Evolutionary conservation across 352 stramenopile genomes (phyloP).

Genomic region (Pythium apleroticum): DNA sequence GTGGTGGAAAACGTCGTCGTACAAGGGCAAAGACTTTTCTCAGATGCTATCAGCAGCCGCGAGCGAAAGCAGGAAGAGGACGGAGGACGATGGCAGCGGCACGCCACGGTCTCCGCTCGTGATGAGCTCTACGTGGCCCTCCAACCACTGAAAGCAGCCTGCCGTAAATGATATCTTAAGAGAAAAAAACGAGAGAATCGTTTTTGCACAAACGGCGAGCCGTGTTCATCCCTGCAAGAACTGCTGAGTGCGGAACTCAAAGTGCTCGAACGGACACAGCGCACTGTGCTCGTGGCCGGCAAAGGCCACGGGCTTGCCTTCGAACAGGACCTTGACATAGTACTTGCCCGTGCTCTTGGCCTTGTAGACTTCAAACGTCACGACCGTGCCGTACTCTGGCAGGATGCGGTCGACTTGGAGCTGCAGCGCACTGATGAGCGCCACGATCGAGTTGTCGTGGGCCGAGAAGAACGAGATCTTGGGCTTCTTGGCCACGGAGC

Average conservation of each 20-base stretch:
- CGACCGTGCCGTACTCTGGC: conserved; percentile 67
- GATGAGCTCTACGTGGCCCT: conserved; percentile 28
- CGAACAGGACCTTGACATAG: conserved; percentile 64
- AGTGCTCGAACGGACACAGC: conserved; percentile 62
- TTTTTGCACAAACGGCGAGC: neutral
- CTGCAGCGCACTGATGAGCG: conserved; percentile 65
- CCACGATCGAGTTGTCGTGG: conserved; percentile 85
- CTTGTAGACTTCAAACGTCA: conserved; percentile 74
- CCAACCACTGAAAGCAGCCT: neutral
- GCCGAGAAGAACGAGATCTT: conserved; percentile 79
- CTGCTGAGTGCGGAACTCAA: conserved; percentile 50
- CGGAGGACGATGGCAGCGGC: conserved; percentile 17
- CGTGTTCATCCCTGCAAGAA: conserved; percentile 37
- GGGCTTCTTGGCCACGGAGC: conserved; percentile 20
- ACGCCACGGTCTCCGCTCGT: conserved; percentile 26
- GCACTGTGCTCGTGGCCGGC: conserved; percentile 51
- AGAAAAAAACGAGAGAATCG: neutral
- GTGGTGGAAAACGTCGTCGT: conserved; percentile 71
- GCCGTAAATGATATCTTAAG: neutral
- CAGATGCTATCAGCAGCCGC: conserved; percentile 28
- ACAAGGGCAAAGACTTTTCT: conserved; percentile 75
- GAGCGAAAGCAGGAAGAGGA: conserved; percentile 22
- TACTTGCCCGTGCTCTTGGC: conserved; percentile 39
- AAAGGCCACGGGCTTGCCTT: conserved; percentile 50
- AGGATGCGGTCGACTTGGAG: conserved; percentile 56